Base-by-base conservation (phyloP, 805 yeast species). In the Sungouiella thailandica region DNA sequence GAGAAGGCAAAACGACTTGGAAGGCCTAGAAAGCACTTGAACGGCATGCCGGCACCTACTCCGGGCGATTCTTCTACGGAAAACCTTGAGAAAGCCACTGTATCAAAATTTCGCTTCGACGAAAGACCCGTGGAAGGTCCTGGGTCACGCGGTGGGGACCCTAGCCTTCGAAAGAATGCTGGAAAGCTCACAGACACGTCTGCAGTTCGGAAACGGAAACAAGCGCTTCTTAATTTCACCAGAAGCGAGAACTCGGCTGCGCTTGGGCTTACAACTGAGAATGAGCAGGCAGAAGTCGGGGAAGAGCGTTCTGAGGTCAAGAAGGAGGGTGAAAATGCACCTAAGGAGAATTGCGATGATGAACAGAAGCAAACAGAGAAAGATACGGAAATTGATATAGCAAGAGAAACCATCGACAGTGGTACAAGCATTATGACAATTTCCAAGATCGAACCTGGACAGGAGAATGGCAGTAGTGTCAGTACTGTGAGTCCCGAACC, bases 81-180 rank as follows among this genome's bases (percentile, higher is more conserved):
- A 23, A 63, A 63, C 40, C 49, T 44, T 31, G 57, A 53, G 17
- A 53, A 55, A 32, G 49, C 68, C 3, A 50, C 54, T 17, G 35
- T 56, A 17, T 53, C 63, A 25, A 55, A 53, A 40, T 62, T 62
- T 33, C 39, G 68, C 19, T 47, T 62, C n/a, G 65, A 62, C 43
- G 39, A 47, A 12, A 41, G 44, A 15, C 68, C 68, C 1, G 37
- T 64, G 1, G 60, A 53, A 31, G 68, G 68, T 0, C 67, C 67
- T 1, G 68, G 68, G 4, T 60, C 67, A 8, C 49, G 68, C 14
- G 69, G 70, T 4, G 68, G 69, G 2, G 53, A 46, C 29, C 28
- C 35, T 8, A 44, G 43, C 4, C 35, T 47, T 4, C 35, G 49
- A 22, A 34, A 29, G 32, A 32, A 36, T 32, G 16, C 57, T 53